phyloP scores from a whole-genome alignment of 2,329 filamentous ascomycete genomes.

The Xylogone sp. region DNA sequence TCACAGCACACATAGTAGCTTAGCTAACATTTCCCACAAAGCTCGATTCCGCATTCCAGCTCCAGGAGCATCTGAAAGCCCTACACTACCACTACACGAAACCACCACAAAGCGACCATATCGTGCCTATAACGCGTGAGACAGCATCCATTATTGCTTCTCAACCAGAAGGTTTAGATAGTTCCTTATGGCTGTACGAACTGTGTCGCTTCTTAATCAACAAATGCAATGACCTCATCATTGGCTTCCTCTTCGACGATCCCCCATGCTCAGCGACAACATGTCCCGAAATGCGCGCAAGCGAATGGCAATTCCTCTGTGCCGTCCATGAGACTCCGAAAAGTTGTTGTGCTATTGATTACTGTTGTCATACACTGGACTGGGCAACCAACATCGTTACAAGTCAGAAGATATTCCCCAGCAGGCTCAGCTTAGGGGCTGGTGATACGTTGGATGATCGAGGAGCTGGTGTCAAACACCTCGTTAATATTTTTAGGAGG shows the following conservation, averaged over 20 bases:
- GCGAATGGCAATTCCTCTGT: conserved; percentile 98
- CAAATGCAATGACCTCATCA: conserved; percentile 88
- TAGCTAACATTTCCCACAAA: conserved; percentile 35
- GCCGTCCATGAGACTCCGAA: conserved; percentile 96
- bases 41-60: conserved; percentile 96
- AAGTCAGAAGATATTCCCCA: conserved; percentile 92
- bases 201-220: conserved; percentile 93
- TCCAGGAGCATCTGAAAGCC: conserved; percentile 94
- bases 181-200: conserved; percentile 94
- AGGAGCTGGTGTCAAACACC: conserved; percentile 68
- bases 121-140: conserved; percentile 68
- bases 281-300: conserved; percentile 97
- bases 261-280: conserved; percentile 86
- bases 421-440: conserved; percentile 46
- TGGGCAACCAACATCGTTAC: conserved; percentile 96
- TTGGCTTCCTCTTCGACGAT: conserved; percentile 86
- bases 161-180: conserved; percentile 77
- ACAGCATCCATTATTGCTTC: conserved; percentile 74
- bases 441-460: conserved; percentile 51
- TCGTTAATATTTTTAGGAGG: conserved; percentile 91
- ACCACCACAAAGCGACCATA: conserved; percentile 51
- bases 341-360: conserved; percentile 96
- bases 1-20: conserved; percentile 2
- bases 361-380: conserved; percentile 97
- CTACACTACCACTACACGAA: conserved; percentile 80